Evolutionary conservation across 2,329 filamentous ascomycete genomes (phyloP).

Genomic region (Cytospora mali): DNA sequence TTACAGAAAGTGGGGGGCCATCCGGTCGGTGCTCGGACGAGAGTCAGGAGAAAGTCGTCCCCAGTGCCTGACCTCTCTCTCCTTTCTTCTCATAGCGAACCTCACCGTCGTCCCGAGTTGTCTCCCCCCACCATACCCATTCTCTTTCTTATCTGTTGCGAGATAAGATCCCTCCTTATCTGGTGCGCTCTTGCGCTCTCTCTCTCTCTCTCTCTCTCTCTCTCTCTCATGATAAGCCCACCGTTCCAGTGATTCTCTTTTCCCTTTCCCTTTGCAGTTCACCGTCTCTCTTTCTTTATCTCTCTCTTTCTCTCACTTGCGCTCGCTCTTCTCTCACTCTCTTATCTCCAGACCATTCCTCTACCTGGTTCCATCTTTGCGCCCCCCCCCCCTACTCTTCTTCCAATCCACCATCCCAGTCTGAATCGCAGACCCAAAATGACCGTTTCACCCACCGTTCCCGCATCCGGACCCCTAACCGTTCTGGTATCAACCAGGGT

Average conservation of each 20-base stretch:
- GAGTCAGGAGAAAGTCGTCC: neutral
- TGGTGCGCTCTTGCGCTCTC: neutral
- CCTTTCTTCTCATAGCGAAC: neutral
- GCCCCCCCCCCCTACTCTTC: no score
- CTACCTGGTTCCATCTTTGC: neutral
- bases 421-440: constrained; percentile 33
- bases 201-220: neutral
- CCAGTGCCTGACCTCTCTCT: neutral
- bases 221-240: constrained; percentile 9
- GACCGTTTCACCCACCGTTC: constrained; percentile 35
- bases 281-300: neutral
- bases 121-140: neutral
- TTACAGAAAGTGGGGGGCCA: neutral
- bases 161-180: constrained; percentile 17
- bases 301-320: neutral
- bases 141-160: constrained; percentile 11
- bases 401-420: neutral
- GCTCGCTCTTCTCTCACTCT: neutral
- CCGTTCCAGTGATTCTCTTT: neutral
- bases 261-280: neutral
- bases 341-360: constrained; percentile 13
- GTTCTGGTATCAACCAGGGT: constrained; percentile 85
- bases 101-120: constrained; percentile 4
- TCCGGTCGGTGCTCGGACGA: neutral
- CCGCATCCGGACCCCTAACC: constrained; percentile 50